Evolutionary conservation across 495 filamentous ascomycete species (phyloP).

Genomic region (Neurospora hispaniola): DNA sequence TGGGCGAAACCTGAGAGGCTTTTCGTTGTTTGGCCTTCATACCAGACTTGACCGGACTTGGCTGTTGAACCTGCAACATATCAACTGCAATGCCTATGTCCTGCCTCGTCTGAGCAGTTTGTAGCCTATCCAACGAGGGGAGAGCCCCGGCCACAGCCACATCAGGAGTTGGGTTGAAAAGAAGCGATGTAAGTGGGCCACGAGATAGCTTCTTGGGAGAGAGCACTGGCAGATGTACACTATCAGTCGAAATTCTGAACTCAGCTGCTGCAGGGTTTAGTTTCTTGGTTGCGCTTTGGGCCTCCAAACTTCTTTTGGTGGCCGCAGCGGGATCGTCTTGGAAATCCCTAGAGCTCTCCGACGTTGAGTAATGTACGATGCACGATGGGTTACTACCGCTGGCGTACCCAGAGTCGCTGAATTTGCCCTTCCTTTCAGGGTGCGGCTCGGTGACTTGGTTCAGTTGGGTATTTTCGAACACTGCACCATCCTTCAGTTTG

Average conservation of each 20-base stretch:
- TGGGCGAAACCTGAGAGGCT: background rate
- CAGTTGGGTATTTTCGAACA: background rate
- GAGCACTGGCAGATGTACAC: background rate
- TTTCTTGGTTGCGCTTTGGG: conserved; percentile 4
- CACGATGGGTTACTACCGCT: background rate
- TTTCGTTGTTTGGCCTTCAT: background rate
- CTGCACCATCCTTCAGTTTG: conserved; percentile 9
- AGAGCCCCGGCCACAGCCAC: background rate
- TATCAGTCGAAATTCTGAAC: conserved; percentile 11
- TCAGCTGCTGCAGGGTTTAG: conserved; percentile 23
- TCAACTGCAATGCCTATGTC: background rate
- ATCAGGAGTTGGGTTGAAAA: background rate
- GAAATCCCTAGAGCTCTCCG: background rate
- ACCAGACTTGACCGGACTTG: background rate
- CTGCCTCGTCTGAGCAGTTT: background rate
- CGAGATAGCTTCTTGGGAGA: conserved; percentile 15
- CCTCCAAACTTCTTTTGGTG: background rate
- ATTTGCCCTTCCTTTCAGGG: background rate
- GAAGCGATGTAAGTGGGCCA: conserved; percentile 7
- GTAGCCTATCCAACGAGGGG: background rate
- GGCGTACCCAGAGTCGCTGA: conserved; percentile 14
- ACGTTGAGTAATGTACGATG: background rate
- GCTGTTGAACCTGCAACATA: background rate
- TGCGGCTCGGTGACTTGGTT: background rate
- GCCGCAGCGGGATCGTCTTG: background rate